Conservation (phyloP, 2,329 filamentous ascomycete species). For the Thelonectria blattea region DNA sequence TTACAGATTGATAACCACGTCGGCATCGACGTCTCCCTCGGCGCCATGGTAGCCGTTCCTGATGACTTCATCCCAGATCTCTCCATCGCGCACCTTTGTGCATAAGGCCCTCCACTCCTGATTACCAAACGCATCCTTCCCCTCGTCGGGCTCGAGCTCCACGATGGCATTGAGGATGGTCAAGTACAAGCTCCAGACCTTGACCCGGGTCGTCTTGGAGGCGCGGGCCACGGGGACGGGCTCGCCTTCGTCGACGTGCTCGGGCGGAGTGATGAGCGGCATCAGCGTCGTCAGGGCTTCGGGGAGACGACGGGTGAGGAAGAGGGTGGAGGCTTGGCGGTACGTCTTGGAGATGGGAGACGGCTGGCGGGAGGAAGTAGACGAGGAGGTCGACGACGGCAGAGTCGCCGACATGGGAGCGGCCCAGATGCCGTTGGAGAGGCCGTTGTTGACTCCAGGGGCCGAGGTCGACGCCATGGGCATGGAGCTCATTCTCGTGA, state of each 20-base stretch:
- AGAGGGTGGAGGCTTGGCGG: constrained; percentile 91
- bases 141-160: constrained; percentile 88
- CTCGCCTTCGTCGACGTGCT: constrained; percentile 56
- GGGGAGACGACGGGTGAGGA: constrained; percentile 89
- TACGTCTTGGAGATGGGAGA: constrained; percentile 89
- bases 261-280: constrained; percentile 73
- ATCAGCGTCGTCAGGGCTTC: constrained; percentile 87
- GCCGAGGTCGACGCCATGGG: constrained; percentile 45
- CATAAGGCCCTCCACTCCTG: constrained; percentile 85
- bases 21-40: constrained; percentile 90
- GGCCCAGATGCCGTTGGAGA: constrained; percentile 60
- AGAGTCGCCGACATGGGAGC: constrained; percentile 61
- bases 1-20: constrained; percentile 89
- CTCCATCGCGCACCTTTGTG: constrained; percentile 83
- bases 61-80: constrained; percentile 94
- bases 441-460: constrained; percentile 50
- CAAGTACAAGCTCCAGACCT: constrained; percentile 97
- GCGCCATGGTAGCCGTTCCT: constrained; percentile 84
- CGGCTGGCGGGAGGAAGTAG: constrained; percentile 65
- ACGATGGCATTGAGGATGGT: constrained; percentile 91
- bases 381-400: constrained; percentile 62
- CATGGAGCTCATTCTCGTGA: constrained; percentile 34
- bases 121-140: constrained; percentile 84
- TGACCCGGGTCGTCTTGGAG: constrained; percentile 83
- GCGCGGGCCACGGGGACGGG: constrained; percentile 79